phyloP scores from a whole-genome alignment of 2,329 filamentous ascomycete genomes.

The Phaeoacremonium minimum region DNA sequence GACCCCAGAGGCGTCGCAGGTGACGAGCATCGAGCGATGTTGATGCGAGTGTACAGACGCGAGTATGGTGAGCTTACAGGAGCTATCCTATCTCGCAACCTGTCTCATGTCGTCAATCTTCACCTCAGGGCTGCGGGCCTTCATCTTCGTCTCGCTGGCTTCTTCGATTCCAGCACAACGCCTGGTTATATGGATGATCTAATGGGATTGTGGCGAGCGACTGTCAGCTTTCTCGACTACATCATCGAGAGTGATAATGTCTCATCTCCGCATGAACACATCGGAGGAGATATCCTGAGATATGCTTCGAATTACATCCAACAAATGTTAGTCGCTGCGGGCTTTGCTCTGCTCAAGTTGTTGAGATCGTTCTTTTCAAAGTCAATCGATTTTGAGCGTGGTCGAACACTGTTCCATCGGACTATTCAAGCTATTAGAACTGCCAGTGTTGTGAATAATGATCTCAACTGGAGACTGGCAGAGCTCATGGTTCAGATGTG shows the following conservation, averaged over 20 bases:
- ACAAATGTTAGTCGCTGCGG: constrained; percentile 80
- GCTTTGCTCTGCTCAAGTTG: constrained; percentile 73
- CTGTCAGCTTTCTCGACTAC: constrained; percentile 64
- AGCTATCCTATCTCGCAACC: constrained; percentile 51
- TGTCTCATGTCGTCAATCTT: constrained; percentile 57
- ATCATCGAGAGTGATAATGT: constrained; percentile 46
- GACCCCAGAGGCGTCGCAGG: constrained; percentile 66
- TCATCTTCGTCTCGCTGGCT: constrained; percentile 73
- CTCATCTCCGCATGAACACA: constrained; percentile 38
- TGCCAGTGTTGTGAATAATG: constrained; percentile 73
- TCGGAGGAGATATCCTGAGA: constrained; percentile 51
- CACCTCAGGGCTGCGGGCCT: constrained; percentile 70
- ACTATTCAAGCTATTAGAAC: constrained; percentile 67
- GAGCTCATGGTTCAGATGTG: constrained; percentile 87
- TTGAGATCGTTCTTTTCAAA: constrained; percentile 72
- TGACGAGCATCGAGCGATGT: constrained; percentile 62
- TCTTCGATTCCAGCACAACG: constrained; percentile 73
- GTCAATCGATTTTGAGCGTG: constrained; percentile 65
- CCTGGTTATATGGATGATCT: constrained; percentile 70
- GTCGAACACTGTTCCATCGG: constrained; percentile 64
- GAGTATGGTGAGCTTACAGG: constrained; percentile 61
- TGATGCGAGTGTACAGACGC: constrained; percentile 62
- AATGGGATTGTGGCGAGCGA: constrained; percentile 70
- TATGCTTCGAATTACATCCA: constrained; percentile 74
- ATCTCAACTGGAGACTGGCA: constrained; percentile 73